Evolutionary conservation across 495 filamentous ascomycete species (phyloP).

Genomic region (Penicillium odoratum): DNA sequence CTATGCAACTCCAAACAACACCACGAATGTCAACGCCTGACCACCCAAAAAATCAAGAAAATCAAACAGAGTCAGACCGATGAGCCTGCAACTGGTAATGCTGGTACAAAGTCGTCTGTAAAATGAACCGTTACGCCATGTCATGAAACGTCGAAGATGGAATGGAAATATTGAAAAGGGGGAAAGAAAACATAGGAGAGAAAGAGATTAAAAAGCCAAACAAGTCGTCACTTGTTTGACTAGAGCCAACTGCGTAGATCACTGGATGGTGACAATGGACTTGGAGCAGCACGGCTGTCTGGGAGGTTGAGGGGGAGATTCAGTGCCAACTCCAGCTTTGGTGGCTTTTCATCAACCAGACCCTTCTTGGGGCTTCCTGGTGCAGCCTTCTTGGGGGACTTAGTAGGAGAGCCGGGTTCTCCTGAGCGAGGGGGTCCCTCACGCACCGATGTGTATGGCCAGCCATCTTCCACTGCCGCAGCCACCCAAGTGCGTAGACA

Average conservation of each 20-base stretch:
- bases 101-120: conserved; percentile 11
- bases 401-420: conserved; percentile 41
- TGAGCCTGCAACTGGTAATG: conserved; percentile 5
- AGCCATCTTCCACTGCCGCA: conserved; percentile 82
- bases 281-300: conserved; percentile 19
- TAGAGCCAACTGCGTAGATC: conserved; percentile 44
- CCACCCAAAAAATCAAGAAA: conserved; percentile 10
- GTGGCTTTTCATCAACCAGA: conserved; percentile 41
- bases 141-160: conserved; percentile 26
- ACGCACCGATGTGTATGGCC: conserved; percentile 74
- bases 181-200: conserved; percentile 24
- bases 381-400: conserved; percentile 41
- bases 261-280: conserved; percentile 28
- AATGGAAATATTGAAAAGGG: conserved; percentile 12
- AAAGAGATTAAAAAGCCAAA: conserved; percentile 23
- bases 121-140: conserved; percentile 31
- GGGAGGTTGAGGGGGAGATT: conserved; percentile 28
- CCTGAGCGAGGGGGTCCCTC: conserved; percentile 59
- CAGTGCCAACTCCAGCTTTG: conserved; percentile 38
- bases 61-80: conserved; percentile 17
- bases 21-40: conserved; percentile 39
- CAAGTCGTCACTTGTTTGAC: conserved; percentile 4
- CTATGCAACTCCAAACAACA: conserved; percentile 37
- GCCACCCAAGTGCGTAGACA: conserved; percentile 86
- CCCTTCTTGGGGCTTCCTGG: conserved; percentile 42